These are phyloP conservation scores for Obelidium mucronatum DNA, from an alignment of 192 early-diverging fungal species.

Conservation along the genomic window DNA sequence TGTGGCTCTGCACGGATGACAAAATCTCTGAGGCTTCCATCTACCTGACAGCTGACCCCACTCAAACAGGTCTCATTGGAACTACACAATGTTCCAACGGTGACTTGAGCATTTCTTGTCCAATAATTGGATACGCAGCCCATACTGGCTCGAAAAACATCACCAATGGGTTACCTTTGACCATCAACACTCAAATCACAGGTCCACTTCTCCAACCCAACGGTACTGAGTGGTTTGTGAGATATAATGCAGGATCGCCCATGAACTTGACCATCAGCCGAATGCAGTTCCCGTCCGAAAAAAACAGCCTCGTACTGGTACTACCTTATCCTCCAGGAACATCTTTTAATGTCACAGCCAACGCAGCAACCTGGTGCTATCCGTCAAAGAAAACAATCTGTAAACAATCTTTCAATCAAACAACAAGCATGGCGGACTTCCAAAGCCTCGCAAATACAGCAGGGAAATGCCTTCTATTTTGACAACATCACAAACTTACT, in stretches of 20 bases:
- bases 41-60: not conserved
- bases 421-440: slow-evolving; percentile 18
- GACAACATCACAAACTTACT: not conserved
- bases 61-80: slow-evolving; percentile 24
- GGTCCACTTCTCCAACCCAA: not conserved
- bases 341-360: slow-evolving; percentile 13
- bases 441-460: not conserved
- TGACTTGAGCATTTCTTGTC: slow-evolving; percentile 29
- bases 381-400: slow-evolving; percentile 15
- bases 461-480: not conserved
- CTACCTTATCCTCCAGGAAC: slow-evolving; percentile 36
- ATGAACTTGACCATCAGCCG: not conserved
- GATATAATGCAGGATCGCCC: not conserved
- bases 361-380: slow-evolving; percentile 35
- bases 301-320: slow-evolving; percentile 20
- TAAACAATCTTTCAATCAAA: slow-evolving; percentile 21
- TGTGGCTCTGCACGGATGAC: slow-evolving; percentile 5
- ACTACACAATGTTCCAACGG: slow-evolving; percentile 24
- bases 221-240: slow-evolving; percentile 1
- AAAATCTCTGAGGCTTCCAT: not conserved
- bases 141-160: not conserved
- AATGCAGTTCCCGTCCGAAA: not conserved
- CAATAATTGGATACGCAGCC: slow-evolving; percentile 24
- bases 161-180: not conserved
- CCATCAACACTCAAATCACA: not conserved